Evolutionary conservation across 495 filamentous ascomycete species (phyloP), one percentile per base, ranked within the genome.

Genomic region (Hypoxylon subgilvum): DNA sequence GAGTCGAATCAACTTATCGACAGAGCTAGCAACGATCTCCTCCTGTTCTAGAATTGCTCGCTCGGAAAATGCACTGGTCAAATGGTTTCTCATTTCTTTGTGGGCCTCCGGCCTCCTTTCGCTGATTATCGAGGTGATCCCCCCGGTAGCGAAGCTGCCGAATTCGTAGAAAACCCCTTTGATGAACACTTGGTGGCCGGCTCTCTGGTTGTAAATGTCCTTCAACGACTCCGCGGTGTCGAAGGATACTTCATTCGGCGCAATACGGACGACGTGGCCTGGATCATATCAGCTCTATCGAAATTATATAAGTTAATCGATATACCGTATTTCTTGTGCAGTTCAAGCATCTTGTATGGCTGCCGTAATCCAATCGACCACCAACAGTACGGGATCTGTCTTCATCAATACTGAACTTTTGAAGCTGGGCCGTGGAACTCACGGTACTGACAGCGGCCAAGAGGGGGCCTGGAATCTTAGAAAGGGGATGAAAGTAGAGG

Each of bases 401-500:
- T 34, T 6, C 14, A 38, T 57, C 12, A 57, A 39, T 17, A 27
- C 10, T 1, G 1, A 2, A 12, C 2, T 6, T 19, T 36, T 16
- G 10, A 8, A 31, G 14, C 1, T 6, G 25, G 19, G n/a, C 23
- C 22, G 27, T 3, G 14, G 35, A 28, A 60, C 56, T 22, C 8
- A 60, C 56, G 27, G 52, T 42, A 13, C 40, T 52, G 5, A 52
- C 34, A 32, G 56, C 56, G 4, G 56, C 56, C 6, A 70, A 41
- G 6, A 43, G 40, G 5, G 82, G 82, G 4, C 82, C 82, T 0
- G 82, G 83, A 44, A 79, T 79, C 1, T 69, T 67, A 13, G 66
- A 63, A 3, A 86, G 69, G 4, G 81, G 81, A 46, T 83, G 77
- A 22, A 84, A 74, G 57, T 71, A 81, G 17, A 79, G 36, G 31